Conservation (phyloP, 495 filamentous ascomycete genomes). For the Aspergillus bertholletiae region DNA sequence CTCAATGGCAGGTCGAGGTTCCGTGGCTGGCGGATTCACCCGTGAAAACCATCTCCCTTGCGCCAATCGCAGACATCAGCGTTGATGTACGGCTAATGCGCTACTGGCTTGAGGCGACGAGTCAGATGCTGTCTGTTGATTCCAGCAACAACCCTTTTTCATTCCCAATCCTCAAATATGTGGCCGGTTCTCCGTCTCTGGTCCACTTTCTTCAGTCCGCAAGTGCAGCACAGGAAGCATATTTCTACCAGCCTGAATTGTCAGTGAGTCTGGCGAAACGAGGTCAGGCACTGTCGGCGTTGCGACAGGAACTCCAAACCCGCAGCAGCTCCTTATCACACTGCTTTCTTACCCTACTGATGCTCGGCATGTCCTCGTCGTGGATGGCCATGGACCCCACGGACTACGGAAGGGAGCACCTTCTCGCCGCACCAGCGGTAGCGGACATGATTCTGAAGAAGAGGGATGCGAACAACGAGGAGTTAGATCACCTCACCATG, state of each 20-base stretch:
- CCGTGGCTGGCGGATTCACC: too few relatives aligned
- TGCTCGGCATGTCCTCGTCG: conserved; percentile 8
- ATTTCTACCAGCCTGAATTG: conserved; percentile 5
- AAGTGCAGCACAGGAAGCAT: conserved; percentile 15
- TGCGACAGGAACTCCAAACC: conserved; percentile 11
- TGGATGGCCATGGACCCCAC: conserved; percentile 6
- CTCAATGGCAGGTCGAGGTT: conserved; percentile 14
- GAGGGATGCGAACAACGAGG: too few relatives aligned
- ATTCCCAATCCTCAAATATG: conserved; percentile 8
- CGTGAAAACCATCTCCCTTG: too few relatives aligned
- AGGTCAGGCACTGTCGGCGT: conserved; percentile 12
- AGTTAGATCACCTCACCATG: conserved; percentile 9
- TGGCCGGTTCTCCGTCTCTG: conserved; percentile 12
- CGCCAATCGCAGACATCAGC: conserved; percentile 1
- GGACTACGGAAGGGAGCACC: conserved; percentile 15
- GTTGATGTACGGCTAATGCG: conserved; percentile 11
- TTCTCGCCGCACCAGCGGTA: conserved; percentile 9
- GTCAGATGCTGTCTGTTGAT: conserved; percentile 11
- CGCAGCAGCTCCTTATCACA: background rate
- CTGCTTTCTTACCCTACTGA: conserved; percentile 3
- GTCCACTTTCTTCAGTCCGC: conserved; percentile 14
- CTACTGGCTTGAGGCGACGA: conserved; percentile 15
- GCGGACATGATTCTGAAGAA: conserved; percentile 12
- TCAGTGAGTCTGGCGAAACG: conserved; percentile 13
- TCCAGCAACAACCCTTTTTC: conserved; percentile 13